These are phyloP conservation scores for Kwoniella sp. DNA, from an alignment of 768 basidiomycete species.

Conservation along the genomic window DNA sequence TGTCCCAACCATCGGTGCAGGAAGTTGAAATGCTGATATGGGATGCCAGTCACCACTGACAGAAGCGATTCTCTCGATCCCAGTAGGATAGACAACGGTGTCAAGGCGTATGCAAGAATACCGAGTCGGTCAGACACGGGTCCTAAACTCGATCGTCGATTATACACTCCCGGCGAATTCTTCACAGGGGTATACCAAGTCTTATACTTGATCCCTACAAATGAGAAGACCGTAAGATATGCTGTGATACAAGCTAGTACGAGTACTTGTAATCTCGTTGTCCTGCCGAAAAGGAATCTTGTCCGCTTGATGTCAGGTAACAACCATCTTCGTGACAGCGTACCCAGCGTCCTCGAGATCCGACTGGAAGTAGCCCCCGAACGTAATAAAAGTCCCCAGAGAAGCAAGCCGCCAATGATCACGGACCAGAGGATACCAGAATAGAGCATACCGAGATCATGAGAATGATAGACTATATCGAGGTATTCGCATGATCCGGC, in stretches of 20 bases:
- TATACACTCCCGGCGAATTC: constrained; percentile 26
- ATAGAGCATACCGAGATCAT: constrained; percentile 39
- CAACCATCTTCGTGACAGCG: constrained; percentile 15
- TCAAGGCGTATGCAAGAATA: constrained; percentile 37
- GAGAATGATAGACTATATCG: constrained; percentile 37
- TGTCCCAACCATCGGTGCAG: constrained; percentile 42
- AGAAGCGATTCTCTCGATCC: constrained; percentile 35
- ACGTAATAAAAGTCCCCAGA: constrained; percentile 22
- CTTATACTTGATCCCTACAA: constrained; percentile 32
- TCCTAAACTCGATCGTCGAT: constrained; percentile 33
- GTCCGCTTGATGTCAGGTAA: constrained; percentile 21
- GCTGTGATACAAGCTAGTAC: constrained; percentile 16
- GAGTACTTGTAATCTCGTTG: constrained; percentile 32
- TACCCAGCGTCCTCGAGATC: constrained; percentile 1
- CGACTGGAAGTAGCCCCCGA: constrained; percentile 12
- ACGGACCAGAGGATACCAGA: constrained; percentile 33
- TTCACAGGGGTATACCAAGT: constrained; percentile 42
- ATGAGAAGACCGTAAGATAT: constrained; percentile 37
- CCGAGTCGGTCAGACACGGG: constrained; percentile 36
- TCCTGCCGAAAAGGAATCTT: constrained; percentile 34
- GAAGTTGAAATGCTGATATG: constrained; percentile 45
- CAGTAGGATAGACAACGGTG: constrained; percentile 39
- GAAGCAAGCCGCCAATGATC: constrained; percentile 28
- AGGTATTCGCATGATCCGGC: constrained; percentile 40
- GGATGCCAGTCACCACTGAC: constrained; percentile 37